Percentiles rank a stretch among this genome's conserved stretches.
These are phyloP conservation scores for Auriculariales sp. DNA, from an alignment of 768 basidiomycete genomes.

Conservation along the genomic window DNA sequence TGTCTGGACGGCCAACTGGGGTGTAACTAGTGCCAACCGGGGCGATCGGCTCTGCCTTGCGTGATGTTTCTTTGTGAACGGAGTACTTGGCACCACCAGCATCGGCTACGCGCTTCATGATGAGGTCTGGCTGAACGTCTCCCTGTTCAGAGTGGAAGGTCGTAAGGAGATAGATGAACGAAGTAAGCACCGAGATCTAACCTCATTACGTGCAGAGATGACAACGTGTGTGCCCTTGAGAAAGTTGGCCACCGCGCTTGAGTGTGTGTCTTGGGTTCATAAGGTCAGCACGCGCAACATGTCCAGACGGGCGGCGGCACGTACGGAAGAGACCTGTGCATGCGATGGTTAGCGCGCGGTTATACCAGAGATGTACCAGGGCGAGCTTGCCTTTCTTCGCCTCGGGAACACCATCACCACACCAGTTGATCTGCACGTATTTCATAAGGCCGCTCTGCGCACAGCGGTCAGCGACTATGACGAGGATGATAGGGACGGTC, in stretches of 20 bases:
- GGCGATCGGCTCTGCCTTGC: constrained; percentile 63
- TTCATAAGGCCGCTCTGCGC: constrained; percentile 67
- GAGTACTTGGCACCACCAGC: constrained; percentile 88
- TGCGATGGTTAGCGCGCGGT: background rate
- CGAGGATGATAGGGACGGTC: background rate
- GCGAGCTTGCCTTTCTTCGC: constrained; percentile 82
- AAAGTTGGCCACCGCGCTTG: constrained; percentile 63
- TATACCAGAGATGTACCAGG: constrained; percentile 3
- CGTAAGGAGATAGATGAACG: background rate
- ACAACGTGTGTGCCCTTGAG: constrained; percentile 77
- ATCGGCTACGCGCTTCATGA: constrained; percentile 78
- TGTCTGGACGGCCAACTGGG: constrained; percentile 63
- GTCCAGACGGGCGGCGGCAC: background rate
- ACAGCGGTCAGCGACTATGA: background rate
- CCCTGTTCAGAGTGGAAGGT: constrained; percentile 25
- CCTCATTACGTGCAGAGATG: constrained; percentile 77
- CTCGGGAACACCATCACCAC: constrained; percentile 91
- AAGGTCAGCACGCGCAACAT: background rate
- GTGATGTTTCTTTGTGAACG: constrained; percentile 59
- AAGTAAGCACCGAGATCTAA: constrained; percentile 21
- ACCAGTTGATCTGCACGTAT: constrained; percentile 95
- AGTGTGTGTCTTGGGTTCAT: constrained; percentile 43
- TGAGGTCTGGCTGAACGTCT: constrained; percentile 65
- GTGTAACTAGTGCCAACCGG: constrained; percentile 68
- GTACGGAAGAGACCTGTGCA: background rate